Evolutionary conservation across 2,329 filamentous ascomycete genomes (phyloP).

Genomic region (Ophiocordyceps polyrhachis-furcata): DNA sequence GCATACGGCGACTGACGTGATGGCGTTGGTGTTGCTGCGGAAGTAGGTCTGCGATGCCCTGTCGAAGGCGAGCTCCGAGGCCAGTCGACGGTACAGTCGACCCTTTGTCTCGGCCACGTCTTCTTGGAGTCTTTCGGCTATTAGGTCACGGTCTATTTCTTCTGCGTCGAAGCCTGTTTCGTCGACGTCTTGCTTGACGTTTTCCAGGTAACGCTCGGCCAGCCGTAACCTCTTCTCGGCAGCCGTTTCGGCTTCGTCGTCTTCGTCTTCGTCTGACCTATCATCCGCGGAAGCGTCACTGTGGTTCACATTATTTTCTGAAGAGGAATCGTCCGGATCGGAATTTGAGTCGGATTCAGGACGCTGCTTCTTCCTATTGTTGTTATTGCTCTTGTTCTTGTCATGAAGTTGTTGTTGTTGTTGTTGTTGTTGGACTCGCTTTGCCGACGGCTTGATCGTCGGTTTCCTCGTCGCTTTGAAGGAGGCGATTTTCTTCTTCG

Average conservation of each 20-base stretch:
- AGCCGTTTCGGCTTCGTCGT: conserved; percentile 67
- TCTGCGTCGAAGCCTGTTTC: conserved; percentile 78
- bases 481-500: conserved; percentile 40
- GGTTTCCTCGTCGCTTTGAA: conserved; percentile 23
- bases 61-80: conserved; percentile 50
- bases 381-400: not conserved
- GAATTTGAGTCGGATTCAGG: conserved; percentile 63
- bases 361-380: conserved; percentile 11
- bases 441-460: conserved; percentile 22
- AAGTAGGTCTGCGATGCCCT: conserved; percentile 53
- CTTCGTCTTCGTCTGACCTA: not conserved
- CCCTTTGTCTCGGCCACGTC: conserved; percentile 88
- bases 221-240: conserved; percentile 73
- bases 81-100: conserved; percentile 66
- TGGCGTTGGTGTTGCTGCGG: conserved; percentile 56
- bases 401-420: not conserved
- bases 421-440: conserved; percentile 16
- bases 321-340: conserved; percentile 40
- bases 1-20: conserved; percentile 65
- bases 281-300: conserved; percentile 29
- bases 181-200: conserved; percentile 67
- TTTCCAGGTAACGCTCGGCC: conserved; percentile 84
- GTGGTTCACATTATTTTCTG: conserved; percentile 11
- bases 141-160: conserved; percentile 80
- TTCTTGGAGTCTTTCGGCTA: conserved; percentile 77